Evolutionary conservation across 441 rosid genomes (phyloP).

Genomic region (Pelargonium fulgidum): DNA sequence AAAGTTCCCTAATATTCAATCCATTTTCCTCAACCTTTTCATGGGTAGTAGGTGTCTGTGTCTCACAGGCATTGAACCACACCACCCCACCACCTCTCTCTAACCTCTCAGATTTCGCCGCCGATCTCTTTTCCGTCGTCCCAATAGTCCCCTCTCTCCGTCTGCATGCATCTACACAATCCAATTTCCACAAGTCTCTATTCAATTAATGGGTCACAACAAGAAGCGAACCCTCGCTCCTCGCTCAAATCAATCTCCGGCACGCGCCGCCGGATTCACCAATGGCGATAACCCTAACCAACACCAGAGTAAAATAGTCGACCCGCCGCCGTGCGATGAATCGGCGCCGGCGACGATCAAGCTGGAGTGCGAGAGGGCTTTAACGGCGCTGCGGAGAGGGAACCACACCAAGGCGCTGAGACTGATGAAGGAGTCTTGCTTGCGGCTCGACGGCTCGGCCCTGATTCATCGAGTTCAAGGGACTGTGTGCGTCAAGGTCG

Average conservation of each 20-base stretch:
- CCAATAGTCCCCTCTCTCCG: background rate
- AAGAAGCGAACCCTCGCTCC: conserved; percentile 54
- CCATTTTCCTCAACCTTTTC: conserved; percentile 5
- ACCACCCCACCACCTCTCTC: conserved; percentile 18
- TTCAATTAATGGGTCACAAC: conserved; percentile 60
- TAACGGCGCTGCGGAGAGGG: conserved; percentile 65
- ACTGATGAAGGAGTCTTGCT: conserved; percentile 64
- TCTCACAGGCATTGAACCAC: conserved; percentile 21
- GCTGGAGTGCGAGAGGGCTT: conserved; percentile 78
- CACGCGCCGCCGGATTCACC: conserved; percentile 19
- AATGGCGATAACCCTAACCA: conserved; percentile 8
- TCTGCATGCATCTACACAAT: conserved; percentile 16
- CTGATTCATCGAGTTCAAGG: conserved; percentile 76
- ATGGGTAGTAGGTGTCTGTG: conserved; percentile 26
- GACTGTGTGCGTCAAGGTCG: conserved; percentile 63
- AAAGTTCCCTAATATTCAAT: background rate
- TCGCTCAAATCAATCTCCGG: conserved; percentile 45
- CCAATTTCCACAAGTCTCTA: conserved; percentile 23
- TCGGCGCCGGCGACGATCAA: conserved; percentile 37
- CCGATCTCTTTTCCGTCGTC: conserved; percentile 23
- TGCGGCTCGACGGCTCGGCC: conserved; percentile 54
- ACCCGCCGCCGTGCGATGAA: conserved; percentile 19
- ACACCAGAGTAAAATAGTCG: conserved; percentile 25
- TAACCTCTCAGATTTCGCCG: conserved; percentile 31
- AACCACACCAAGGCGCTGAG: conserved; percentile 79